Evolutionary conservation across 2,329 filamentous ascomycete species (phyloP), one percentile per base, ranked within the genome.

Genomic region (Aspergillus puulaauensis): DNA sequence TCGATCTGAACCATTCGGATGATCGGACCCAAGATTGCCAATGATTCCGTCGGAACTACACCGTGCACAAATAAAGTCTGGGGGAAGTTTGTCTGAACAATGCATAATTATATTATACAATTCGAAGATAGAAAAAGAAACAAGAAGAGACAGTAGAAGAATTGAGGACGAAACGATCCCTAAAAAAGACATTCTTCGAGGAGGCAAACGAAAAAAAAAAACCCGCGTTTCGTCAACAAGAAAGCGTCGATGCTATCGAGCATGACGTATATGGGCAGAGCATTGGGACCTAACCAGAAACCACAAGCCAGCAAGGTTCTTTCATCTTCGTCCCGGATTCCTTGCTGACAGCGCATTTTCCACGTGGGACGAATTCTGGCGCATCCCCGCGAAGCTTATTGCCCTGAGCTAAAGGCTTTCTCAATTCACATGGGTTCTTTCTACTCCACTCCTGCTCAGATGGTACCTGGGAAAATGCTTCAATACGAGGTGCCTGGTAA

Each of bases 331-430:
- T 23, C 19, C 33, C 23, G 11, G 43, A 19, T 33, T 24, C 37
- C 15, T 52, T 44, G 19, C n/a, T 39, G 24, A 23, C 19, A 15
- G 31, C 37, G 24, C 19, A 19, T 47, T 56, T 59, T 11, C 15
- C 19, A 17, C 44, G n/a, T n/a, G 52, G 65, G 48, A 66, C 45
- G 43, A 67, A 67, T 35, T 61, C 64, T 3, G 65, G 65, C 12
- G 65, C 65, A 41, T 67, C 64, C 6, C 50, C 63, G 24, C 65
- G 64, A 57, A 67, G 62, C 40, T 57, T 49, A 19, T 46, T 57
- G 24, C 33, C 47, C 17, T 27, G 33, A 17, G 24, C 6, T 8
- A 47, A 23, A 51, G 19, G 24, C 23, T 45, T 43, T 19, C 49
- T 47, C 45, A 41, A 12, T 19, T 54, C 48, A 14, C 7, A 17